Evolutionary conservation across 2,329 filamentous ascomycete genomes (phyloP), one percentile per base, ranked within the genome.

Genomic region (Ophiostoma pallidulum): DNA sequence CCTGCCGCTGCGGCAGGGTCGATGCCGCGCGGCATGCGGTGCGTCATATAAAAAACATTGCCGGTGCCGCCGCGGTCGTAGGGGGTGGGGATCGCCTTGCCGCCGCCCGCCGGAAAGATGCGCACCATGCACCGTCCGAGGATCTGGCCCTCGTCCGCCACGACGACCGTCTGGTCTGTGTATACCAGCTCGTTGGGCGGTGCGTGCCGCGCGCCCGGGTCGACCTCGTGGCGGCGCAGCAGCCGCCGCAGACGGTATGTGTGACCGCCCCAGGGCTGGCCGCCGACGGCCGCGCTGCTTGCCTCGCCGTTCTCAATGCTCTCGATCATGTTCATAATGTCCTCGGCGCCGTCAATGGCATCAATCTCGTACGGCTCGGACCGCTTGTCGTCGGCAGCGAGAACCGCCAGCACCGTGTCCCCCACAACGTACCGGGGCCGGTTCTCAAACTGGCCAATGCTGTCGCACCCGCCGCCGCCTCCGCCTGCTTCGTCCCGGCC

Each of bases 21-120:
- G n/a, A n/a, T n/a, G n/a, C n/a, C n/a, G n/a, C n/a, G n/a, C n/a
- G n/a, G n/a, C 14, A 40, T 7, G 4, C 32, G 28, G 37, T 54
- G 67, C 0, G 72, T 77, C 9, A 88, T 71, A 50, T 72, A 85
- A 58, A 83, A 91, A 14, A 74, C 72, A 51, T 84, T 78, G 0
- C 81, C 84, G 0, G 73, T 74, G 0, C 86, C 86, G 18, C 74
- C 66, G 1, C 77, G 69, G 53, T 79, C 67, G 59, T 89, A 92
- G 0, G 84, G 84, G 0, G 70, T 63, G 0, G 77, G 73, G 3
- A 90, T 69, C 0, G 57, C 48, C 9, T 75, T n/a, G n/a, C n/a
- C n/a, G n/a, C n/a, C 65, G 0, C 57, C 56, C 1, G 59, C 53
- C 0, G 50, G 57, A 51, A 80, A 82, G 51, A 72, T 72, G 0